Conservation (phyloP, 352 stramenopile genomes). For the Pythium plurisporium region DNA sequence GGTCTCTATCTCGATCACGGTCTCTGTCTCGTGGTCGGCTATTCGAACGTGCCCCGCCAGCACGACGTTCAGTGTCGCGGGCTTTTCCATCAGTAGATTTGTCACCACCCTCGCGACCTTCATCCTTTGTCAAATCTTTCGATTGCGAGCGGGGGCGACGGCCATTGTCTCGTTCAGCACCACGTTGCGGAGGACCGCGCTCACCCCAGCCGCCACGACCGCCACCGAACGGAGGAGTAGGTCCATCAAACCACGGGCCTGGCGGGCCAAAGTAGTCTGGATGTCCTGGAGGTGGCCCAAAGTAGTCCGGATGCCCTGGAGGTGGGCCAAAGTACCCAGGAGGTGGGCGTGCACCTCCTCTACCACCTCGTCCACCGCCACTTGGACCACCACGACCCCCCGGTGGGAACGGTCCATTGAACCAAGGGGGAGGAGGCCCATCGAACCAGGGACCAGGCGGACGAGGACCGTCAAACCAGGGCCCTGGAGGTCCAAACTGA, state of each 20-base stretch:
- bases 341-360: constrained; percentile 44
- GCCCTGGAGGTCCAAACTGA: constrained; percentile 47
- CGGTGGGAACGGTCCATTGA: constrained; percentile 70
- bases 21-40: constrained; percentile 28
- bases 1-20: neutral
- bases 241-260: constrained; percentile 66
- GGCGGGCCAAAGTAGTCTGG: constrained; percentile 75
- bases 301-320: constrained; percentile 58
- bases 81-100: constrained; percentile 30
- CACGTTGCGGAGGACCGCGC: constrained; percentile 22
- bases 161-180: constrained; percentile 38
- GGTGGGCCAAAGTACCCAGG: constrained; percentile 68
- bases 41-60: constrained; percentile 14
- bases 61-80: constrained; percentile 10
- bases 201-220: constrained; percentile 40
- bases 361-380: constrained; percentile 41
- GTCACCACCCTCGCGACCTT: constrained; percentile 21
- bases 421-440: constrained; percentile 66
- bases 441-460: constrained; percentile 75
- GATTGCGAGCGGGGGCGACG: constrained; percentile 41
- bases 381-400: constrained; percentile 32
- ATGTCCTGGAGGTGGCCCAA: constrained; percentile 61
- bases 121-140: constrained; percentile 33
- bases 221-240: constrained; percentile 42
- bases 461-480: constrained; percentile 69